Evolutionary conservation across 176 grass and related monocot species (phyloP).

Genomic region (Stipa capillata): DNA sequence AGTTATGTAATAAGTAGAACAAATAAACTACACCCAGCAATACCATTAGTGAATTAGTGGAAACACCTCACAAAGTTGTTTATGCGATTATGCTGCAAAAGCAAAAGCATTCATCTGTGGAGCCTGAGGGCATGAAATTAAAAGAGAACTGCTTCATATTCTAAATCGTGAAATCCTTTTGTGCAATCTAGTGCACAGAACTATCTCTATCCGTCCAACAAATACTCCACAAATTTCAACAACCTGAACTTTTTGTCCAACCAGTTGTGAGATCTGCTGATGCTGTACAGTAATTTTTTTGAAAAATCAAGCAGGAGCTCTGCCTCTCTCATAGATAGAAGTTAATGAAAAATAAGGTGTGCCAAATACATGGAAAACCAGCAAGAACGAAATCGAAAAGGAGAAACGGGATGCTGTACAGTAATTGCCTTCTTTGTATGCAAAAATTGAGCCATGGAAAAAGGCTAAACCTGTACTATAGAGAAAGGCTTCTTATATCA

Average conservation of each 20-base stretch:
- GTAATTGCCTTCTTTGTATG: background rate
- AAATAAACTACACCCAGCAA: background rate
- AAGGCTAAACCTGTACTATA: background rate
- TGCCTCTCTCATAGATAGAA: too few species aligned
- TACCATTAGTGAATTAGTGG: background rate
- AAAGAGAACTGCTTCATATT: background rate
- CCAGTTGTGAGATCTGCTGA: background rate
- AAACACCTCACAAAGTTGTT: background rate
- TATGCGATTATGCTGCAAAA: background rate
- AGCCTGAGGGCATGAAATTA: background rate
- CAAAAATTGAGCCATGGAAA: background rate
- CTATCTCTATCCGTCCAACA: background rate
- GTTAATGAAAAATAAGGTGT: too few species aligned
- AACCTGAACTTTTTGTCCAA: background rate
- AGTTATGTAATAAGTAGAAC: background rate
- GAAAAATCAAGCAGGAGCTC: too few species aligned
- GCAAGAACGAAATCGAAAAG: too few species aligned
- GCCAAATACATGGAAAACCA: too few species aligned
- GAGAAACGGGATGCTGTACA: background rate
- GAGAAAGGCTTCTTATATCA: conserved; percentile 56
- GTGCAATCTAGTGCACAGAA: background rate
- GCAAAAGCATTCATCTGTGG: background rate
- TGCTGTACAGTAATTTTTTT: background rate
- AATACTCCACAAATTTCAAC: background rate
- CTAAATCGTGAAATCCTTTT: background rate